Conservation (phyloP, 805 yeast genomes). For the Pichia manshurica region DNA sequence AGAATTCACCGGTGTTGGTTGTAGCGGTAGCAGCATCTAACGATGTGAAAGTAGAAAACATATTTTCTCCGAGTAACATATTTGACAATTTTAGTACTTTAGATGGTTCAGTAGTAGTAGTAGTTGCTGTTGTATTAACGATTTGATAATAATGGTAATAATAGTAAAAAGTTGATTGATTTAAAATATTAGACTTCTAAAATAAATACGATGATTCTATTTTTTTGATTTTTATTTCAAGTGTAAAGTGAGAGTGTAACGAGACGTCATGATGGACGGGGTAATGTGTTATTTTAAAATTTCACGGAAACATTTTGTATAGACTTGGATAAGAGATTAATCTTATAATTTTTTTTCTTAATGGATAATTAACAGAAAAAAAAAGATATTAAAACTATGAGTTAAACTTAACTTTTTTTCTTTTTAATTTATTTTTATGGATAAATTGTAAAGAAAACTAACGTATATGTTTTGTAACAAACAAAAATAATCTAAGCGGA, state of each 20-base stretch:
- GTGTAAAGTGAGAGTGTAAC: constrained; percentile 2
- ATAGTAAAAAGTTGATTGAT: neutral
- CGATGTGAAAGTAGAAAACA: constrained; percentile 23
- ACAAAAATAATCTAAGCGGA: constrained; percentile 15
- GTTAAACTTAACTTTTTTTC: constrained; percentile 12
- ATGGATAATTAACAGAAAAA: neutral
- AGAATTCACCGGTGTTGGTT: neutral
- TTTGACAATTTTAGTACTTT: constrained; percentile 11
- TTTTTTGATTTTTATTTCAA: neutral
- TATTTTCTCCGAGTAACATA: constrained; percentile 32
- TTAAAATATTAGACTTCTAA: neutral
- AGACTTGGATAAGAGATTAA: neutral
- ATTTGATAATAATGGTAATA: constrained; percentile 7
- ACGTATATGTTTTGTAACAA: constrained; percentile 7
- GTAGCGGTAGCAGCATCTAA: neutral
- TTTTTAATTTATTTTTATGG: constrained; percentile 11
- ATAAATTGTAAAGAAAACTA: neutral
- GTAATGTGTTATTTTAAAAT: neutral
- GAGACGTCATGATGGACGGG: constrained; percentile 27
- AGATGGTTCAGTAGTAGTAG: neutral
- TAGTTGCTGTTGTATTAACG: neutral
- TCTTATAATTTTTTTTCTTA: neutral
- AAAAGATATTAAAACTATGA: neutral
- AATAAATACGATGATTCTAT: neutral
- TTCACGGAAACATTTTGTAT: constrained; percentile 8